Evolutionary conservation across 1,284 basidiomycete species (phyloP).

Genomic region (Cronartium quercuum): DNA sequence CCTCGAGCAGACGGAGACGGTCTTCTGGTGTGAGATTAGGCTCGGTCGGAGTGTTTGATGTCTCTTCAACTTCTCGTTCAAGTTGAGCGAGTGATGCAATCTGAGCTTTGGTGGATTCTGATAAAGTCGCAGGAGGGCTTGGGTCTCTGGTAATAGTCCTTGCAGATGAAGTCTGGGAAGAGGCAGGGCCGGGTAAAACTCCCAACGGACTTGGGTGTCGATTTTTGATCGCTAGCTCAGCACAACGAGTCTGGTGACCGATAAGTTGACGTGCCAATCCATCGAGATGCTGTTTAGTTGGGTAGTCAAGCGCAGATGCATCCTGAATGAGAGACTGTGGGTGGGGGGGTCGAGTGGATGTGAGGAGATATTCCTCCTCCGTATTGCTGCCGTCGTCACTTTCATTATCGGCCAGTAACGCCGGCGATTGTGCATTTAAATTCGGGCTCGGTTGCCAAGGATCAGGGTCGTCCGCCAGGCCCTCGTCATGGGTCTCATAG

Average conservation of each 20-base stretch:
- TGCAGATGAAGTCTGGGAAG: too few relatives aligned
- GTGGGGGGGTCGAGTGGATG: neutral
- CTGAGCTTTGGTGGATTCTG: too few relatives aligned
- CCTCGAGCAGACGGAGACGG: constrained; percentile 42
- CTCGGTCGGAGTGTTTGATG: too few relatives aligned
- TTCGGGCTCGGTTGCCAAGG: neutral
- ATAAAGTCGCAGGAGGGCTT: too few relatives aligned
- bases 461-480: neutral
- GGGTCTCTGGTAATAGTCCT: too few relatives aligned
- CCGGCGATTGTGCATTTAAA: neutral
- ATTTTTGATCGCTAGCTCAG: neutral
- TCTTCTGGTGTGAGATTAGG: constrained; percentile 23
- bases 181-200: too few relatives aligned
- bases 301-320: neutral
- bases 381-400: neutral
- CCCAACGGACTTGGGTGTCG: too few relatives aligned
- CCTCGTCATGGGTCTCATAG: neutral
- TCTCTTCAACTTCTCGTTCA: too few relatives aligned
- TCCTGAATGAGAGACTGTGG: neutral
- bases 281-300: neutral
- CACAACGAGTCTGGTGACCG: neutral
- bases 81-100: too few relatives aligned
- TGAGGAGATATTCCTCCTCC: neutral
- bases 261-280: neutral
- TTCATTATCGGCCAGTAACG: neutral